Evolutionary conservation across 768 basidiomycete species (phyloP).

Genomic region (Lentinula guzmanii): DNA sequence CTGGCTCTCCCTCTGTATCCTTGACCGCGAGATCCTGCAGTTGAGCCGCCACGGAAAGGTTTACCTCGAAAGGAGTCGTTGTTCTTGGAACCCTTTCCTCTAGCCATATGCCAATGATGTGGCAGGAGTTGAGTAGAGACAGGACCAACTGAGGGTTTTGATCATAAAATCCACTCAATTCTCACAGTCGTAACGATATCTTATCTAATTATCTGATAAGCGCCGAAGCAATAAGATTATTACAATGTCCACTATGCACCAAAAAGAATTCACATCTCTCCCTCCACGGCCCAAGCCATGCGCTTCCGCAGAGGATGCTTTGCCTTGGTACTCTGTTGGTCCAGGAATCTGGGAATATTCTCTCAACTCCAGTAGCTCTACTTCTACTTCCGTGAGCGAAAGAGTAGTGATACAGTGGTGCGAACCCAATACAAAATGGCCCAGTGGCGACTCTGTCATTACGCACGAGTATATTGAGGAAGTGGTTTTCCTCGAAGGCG

Average conservation of each 20-base stretch:
- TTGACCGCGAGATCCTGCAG: slow-evolving; percentile 8
- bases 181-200: too few relatives aligned
- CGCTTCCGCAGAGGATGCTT: background rate
- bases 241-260: background rate
- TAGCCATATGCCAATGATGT: slow-evolving; percentile 1
- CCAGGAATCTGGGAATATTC: background rate
- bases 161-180: background rate
- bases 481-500: background rate
- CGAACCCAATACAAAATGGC: background rate
- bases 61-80: background rate
- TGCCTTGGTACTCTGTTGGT: background rate
- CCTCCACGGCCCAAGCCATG: background rate
- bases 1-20: slow-evolving; percentile 16
- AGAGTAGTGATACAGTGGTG: background rate
- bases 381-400: background rate
- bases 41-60: background rate
- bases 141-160: background rate
- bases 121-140: background rate
- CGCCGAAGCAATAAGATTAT: background rate
- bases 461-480: background rate
- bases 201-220: background rate
- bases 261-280: background rate
- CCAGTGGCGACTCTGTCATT: background rate
- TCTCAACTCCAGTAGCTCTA: background rate
- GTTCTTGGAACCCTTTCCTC: background rate